Evolutionary conservation across 352 stramenopile genomes (phyloP).

Genomic region (Phytophthora brassicae): DNA sequence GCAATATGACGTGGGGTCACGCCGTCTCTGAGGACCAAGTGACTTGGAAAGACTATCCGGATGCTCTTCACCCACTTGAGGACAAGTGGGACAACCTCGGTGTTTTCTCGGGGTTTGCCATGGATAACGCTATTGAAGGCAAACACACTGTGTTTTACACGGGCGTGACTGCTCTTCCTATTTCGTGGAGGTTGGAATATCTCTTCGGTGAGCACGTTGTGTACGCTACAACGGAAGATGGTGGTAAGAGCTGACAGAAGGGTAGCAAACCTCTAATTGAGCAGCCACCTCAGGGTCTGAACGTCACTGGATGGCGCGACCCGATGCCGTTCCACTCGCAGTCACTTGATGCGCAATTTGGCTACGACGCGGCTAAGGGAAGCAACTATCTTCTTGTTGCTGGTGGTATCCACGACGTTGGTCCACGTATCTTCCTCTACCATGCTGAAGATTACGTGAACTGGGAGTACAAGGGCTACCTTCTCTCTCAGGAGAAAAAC

Average conservation of each 20-base stretch:
- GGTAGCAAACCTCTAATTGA: slow-evolving; percentile 50
- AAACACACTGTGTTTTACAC: slow-evolving; percentile 77
- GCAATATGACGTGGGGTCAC: slow-evolving; percentile 82
- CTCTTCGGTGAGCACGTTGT: slow-evolving; percentile 70
- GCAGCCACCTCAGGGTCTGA: slow-evolving; percentile 43
- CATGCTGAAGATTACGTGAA: slow-evolving; percentile 59
- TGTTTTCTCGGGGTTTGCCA: slow-evolving; percentile 73
- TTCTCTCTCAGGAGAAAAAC: slow-evolving; percentile 61
- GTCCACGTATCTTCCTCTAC: slow-evolving; percentile 68
- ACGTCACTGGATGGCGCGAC: slow-evolving; percentile 70
- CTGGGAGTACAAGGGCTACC: slow-evolving; percentile 68
- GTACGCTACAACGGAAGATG: slow-evolving; percentile 60
- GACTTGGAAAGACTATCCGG: slow-evolving; percentile 66
- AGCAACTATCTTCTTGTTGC: slow-evolving; percentile 66
- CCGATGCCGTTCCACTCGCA: slow-evolving; percentile 61
- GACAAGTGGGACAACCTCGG: slow-evolving; percentile 72
- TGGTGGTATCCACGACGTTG: slow-evolving; percentile 52
- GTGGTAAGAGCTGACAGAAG: slow-evolving; percentile 66
- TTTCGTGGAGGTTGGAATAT: slow-evolving; percentile 54
- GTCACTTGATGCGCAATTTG: slow-evolving; percentile 47
- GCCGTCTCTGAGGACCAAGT: slow-evolving; percentile 72
- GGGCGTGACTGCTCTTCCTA: slow-evolving; percentile 40
- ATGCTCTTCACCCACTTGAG: slow-evolving; percentile 52
- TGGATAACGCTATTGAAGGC: slow-evolving; percentile 55
- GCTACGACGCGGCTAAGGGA: slow-evolving; percentile 14